These are phyloP conservation scores for Globisporangium emineosum DNA, from an alignment of 352 stramenopile genomes.

Conservation along the genomic window DNA sequence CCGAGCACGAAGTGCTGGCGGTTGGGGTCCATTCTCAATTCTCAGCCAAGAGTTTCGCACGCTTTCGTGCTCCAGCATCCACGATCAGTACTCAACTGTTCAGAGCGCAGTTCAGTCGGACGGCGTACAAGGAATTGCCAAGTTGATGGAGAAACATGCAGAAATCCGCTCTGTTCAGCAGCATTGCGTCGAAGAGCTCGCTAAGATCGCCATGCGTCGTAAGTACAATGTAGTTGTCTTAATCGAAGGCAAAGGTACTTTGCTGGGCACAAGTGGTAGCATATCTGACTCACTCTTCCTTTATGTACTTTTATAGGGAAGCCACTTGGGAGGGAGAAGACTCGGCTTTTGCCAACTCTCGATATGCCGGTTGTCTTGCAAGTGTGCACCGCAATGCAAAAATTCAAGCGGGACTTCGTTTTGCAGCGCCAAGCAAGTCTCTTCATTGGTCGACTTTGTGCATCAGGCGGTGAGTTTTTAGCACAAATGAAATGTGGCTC, in stretches of 20 bases:
- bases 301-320: not conserved
- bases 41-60: constrained; percentile 38
- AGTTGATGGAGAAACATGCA: constrained; percentile 42
- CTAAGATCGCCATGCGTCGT: constrained; percentile 40
- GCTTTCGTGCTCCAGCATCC: constrained; percentile 24
- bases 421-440: constrained; percentile 36
- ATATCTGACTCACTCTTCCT: not conserved
- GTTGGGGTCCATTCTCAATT: constrained; percentile 65
- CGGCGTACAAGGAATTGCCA: constrained; percentile 24
- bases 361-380: constrained; percentile 27
- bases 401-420: constrained; percentile 43
- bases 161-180: constrained; percentile 36
- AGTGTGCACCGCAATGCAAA: constrained; percentile 39
- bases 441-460: constrained; percentile 46
- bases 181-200: constrained; percentile 35
- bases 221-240: not conserved
- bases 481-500: not conserved
- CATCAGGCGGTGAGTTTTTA: constrained; percentile 20
- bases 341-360: constrained; percentile 17
- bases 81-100: constrained; percentile 35
- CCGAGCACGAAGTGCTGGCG: constrained; percentile 49
- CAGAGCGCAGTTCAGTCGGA: constrained; percentile 16
- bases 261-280: not conserved
- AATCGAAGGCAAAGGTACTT: too few species aligned
- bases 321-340: constrained; percentile 1